A percentile compares a stretch with the other conserved stretches of the same genome.
Conservation (phyloP, 805 yeast genomes). For the Tetrapisispora pingtungensis region DNA sequence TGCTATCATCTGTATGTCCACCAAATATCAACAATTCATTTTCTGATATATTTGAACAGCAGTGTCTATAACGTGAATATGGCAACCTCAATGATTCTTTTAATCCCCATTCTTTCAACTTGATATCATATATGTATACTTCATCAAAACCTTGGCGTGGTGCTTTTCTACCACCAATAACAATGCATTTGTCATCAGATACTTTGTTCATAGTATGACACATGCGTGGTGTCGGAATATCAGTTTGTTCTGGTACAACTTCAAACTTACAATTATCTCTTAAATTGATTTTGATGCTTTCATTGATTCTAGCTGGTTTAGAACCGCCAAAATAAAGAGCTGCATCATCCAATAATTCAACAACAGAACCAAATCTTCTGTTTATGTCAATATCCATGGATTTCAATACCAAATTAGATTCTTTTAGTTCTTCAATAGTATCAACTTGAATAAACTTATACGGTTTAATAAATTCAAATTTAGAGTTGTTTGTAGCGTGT, state of each 20-base stretch:
- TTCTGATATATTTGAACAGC: slow-evolving; percentile 26
- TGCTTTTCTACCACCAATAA: slow-evolving; percentile 59
- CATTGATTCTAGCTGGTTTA: slow-evolving; percentile 21
- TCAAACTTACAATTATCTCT: not conserved
- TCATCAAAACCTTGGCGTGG: slow-evolving; percentile 43
- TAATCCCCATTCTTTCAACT: slow-evolving; percentile 32
- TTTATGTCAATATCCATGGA: slow-evolving; percentile 3
- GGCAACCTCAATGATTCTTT: slow-evolving; percentile 30
- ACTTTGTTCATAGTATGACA: slow-evolving; percentile 43
- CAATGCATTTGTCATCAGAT: slow-evolving; percentile 19
- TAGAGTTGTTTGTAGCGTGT: slow-evolving; percentile 44
- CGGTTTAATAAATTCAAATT: slow-evolving; percentile 6
- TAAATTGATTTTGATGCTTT: slow-evolving; percentile 7
- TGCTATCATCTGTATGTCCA: slow-evolving; percentile 29
- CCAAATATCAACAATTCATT: slow-evolving; percentile 40
- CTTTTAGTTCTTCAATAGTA: not conserved
- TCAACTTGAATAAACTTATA: slow-evolving; percentile 3
- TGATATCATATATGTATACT: slow-evolving; percentile 31
- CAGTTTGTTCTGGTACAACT: slow-evolving; percentile 5
- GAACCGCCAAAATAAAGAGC: slow-evolving; percentile 32
- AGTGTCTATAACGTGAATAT: slow-evolving; percentile 42
- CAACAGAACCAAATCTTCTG: slow-evolving; percentile 21
- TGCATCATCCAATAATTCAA: slow-evolving; percentile 6
- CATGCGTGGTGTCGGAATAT: slow-evolving; percentile 37
- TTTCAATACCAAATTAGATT: not conserved